A percentile compares a stretch with the other conserved stretches of the same genome.
Evolutionary conservation across 2,329 filamentous ascomycete species (phyloP).

Genomic region (Ilyonectria robusta): DNA sequence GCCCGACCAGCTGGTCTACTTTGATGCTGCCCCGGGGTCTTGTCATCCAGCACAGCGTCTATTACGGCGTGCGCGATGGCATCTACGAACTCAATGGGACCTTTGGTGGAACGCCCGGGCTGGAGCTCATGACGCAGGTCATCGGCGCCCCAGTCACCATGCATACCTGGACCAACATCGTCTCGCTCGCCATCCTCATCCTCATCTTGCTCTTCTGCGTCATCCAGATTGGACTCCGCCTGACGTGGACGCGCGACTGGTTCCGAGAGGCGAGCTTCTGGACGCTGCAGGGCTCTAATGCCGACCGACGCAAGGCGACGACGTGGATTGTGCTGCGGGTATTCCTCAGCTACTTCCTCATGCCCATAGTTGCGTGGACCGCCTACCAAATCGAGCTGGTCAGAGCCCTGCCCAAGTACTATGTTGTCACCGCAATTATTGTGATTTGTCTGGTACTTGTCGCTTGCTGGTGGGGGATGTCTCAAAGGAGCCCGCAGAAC

Average conservation of each 20-base stretch:
- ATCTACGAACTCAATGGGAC: constrained; percentile 78
- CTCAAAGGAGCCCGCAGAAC: constrained; percentile 36
- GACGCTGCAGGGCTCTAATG: constrained; percentile 25
- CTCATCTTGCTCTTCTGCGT: constrained; percentile 72
- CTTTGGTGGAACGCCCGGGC: constrained; percentile 67
- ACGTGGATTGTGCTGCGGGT: constrained; percentile 51
- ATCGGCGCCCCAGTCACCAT: constrained; percentile 74
- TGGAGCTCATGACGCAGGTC: constrained; percentile 77
- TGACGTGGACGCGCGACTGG: constrained; percentile 54
- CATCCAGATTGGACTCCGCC: constrained; percentile 56
- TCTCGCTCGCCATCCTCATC: constrained; percentile 72
- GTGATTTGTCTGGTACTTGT: constrained; percentile 42
- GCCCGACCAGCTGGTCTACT: constrained; percentile 76
- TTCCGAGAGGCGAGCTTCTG: constrained; percentile 28
- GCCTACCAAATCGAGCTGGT: constrained; percentile 75
- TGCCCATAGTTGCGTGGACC: constrained; percentile 79
- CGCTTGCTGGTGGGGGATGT: constrained; percentile 50
- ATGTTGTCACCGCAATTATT: constrained; percentile 51
- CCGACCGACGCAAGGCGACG: constrained; percentile 56
- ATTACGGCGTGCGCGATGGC: constrained; percentile 60
- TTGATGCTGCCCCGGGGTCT: constrained; percentile 69
- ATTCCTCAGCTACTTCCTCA: constrained; percentile 81
- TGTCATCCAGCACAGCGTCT: constrained; percentile 40
- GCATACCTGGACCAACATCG: constrained; percentile 79
- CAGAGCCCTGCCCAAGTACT: constrained; percentile 38